A percentile compares a stretch with the other conserved stretches of the same genome.
These are phyloP conservation scores for Endocarpon pusillum DNA, from an alignment of 495 filamentous ascomycete genomes.

Conservation along the genomic window DNA sequence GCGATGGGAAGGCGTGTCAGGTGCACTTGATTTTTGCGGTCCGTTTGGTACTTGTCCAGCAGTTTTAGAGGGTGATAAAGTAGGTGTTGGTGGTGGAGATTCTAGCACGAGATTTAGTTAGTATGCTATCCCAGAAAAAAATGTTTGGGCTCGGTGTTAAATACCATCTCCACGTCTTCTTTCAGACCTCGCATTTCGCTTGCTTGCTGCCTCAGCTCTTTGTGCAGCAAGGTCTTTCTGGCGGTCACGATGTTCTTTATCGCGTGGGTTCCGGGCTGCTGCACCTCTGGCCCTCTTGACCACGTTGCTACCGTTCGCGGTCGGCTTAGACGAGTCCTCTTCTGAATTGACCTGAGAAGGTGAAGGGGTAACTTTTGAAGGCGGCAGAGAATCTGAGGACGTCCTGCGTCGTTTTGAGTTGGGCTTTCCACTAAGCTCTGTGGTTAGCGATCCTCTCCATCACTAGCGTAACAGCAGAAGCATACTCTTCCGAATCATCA, in stretches of 20 bases:
- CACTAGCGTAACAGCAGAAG: no score
- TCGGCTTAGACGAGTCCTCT: slow-evolving; percentile 38
- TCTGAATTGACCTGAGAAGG: slow-evolving; percentile 48
- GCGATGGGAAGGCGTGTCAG: slow-evolving; percentile 31
- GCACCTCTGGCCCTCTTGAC: slow-evolving; percentile 48
- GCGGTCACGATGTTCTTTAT: slow-evolving; percentile 52
- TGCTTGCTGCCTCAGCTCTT: slow-evolving; percentile 49
- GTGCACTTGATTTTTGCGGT: slow-evolving; percentile 28
- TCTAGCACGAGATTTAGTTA: slow-evolving; percentile 12
- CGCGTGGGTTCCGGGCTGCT: slow-evolving; percentile 46
- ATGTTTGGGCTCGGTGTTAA: slow-evolving; percentile 8
- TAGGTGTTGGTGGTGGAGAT: slow-evolving; percentile 21
- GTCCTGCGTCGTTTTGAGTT: slow-evolving; percentile 56
- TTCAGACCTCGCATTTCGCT: slow-evolving; percentile 58
- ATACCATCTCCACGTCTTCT: slow-evolving; percentile 61
- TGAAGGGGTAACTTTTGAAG: slow-evolving; percentile 28
- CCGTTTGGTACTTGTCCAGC: slow-evolving; percentile 15
- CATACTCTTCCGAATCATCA: slow-evolving; percentile 89
- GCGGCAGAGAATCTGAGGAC: slow-evolving; percentile 48
- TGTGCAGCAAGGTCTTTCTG: slow-evolving; percentile 47
- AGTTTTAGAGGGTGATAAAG: slow-evolving; percentile 21
- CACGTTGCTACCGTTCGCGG: slow-evolving; percentile 25
- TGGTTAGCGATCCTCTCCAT: no score
- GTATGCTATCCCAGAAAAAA: slow-evolving; percentile 2
- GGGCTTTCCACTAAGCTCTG: slow-evolving; percentile 35